A percentile compares a stretch with the other conserved stretches of the same genome.
These are phyloP conservation scores for Zygotorulaspora florentina DNA, from an alignment of 805 yeast genomes.

Conservation along the genomic window DNA sequence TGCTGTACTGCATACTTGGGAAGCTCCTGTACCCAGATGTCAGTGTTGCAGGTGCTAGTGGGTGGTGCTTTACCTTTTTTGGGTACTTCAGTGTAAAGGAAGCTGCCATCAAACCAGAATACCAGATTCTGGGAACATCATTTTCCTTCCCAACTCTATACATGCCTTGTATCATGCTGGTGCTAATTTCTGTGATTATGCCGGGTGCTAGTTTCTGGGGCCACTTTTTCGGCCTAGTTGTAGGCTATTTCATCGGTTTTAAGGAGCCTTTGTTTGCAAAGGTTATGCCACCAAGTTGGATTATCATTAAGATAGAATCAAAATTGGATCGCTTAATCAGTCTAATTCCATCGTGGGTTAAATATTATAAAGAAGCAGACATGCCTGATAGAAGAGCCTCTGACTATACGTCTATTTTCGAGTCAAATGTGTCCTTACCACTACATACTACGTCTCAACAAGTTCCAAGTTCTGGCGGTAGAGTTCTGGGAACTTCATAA, in stretches of 20 bases:
- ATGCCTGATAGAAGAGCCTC: slow-evolving; percentile 30
- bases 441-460: slow-evolving; percentile 13
- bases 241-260: slow-evolving; percentile 61
- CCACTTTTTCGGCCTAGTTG: slow-evolving; percentile 60
- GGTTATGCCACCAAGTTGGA: slow-evolving; percentile 61
- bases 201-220: slow-evolving; percentile 73
- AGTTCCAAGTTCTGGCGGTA: slow-evolving; percentile 12
- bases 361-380: slow-evolving; percentile 54
- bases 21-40: slow-evolving; percentile 46
- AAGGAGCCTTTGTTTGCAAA: slow-evolving; percentile 48
- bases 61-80: slow-evolving; percentile 65
- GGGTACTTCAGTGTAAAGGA: slow-evolving; percentile 56
- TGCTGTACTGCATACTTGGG: slow-evolving; percentile 51
- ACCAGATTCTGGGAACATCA: slow-evolving; percentile 38
- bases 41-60: slow-evolving; percentile 65
- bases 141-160: slow-evolving; percentile 53
- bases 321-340: slow-evolving; percentile 48
- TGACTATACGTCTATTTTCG: slow-evolving; percentile 31
- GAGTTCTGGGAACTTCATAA: slow-evolving; percentile 19
- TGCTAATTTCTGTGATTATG: slow-evolving; percentile 47
- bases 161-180: slow-evolving; percentile 52
- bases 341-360: slow-evolving; percentile 50
- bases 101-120: slow-evolving; percentile 39
- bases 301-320: slow-evolving; percentile 60
- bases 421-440: slow-evolving; percentile 14